phyloP scores from a whole-genome alignment of 805 yeast species.

The Kodamaea sagamina region DNA sequence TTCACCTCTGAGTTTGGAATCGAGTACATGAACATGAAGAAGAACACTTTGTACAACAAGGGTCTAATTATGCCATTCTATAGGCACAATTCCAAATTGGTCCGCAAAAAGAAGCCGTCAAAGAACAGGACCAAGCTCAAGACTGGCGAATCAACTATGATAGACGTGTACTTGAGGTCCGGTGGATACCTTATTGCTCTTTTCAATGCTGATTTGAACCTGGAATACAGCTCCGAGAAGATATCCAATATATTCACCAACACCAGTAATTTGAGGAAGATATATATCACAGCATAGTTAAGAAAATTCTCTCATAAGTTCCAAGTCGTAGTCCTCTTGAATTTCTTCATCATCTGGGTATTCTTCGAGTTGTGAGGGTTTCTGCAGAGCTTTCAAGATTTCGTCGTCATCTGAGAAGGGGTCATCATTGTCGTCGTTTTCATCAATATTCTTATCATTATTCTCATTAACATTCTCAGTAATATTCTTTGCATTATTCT shows the following conservation, averaged over 20 bases:
- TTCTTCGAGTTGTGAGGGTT: conserved; percentile 8
- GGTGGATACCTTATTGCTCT: conserved; percentile 56
- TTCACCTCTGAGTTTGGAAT: conserved; percentile 57
- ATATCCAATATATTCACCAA: conserved; percentile 49
- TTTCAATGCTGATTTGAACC: conserved; percentile 34
- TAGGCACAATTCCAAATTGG: conserved; percentile 44
- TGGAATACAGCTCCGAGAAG: conserved; percentile 32
- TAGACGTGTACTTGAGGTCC: conserved; percentile 49
- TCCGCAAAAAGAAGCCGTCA: conserved; percentile 28
- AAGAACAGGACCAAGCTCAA: conserved; percentile 1
- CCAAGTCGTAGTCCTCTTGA: conserved; percentile 32
- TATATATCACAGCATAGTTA: conserved; percentile 33
- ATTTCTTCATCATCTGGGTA: conserved; percentile 17
- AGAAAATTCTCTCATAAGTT: conserved; percentile 35
- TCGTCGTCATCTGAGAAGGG: conserved; percentile 31
- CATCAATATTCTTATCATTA: no score
- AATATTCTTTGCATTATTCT: no score
- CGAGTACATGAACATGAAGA: conserved; percentile 35
- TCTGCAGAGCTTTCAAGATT: background rate
- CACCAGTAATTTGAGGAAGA: conserved; percentile 49
- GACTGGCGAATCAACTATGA: conserved; percentile 4
- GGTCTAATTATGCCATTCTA: conserved; percentile 59
- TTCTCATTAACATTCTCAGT: background rate
- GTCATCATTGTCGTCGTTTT: conserved; percentile 19
- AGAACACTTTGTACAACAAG: conserved; percentile 37